Percentiles rank a stretch among this genome's conserved stretches.
These are phyloP conservation scores for Camellia oleifera DNA, from an alignment of 179 eudicot species.

Conservation along the genomic window DNA sequence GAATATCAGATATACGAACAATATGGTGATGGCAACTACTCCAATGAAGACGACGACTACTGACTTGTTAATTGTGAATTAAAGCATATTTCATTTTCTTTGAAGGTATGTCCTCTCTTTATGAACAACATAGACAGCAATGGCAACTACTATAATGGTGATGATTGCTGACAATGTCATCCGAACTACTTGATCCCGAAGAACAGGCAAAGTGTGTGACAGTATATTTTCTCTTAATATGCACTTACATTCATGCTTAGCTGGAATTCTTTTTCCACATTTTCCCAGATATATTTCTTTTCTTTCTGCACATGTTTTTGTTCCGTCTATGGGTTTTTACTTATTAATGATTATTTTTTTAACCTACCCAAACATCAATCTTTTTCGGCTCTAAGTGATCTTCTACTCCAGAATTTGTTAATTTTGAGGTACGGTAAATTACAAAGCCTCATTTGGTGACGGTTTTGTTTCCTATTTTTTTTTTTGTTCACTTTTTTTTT, in stretches of 20 bases:
- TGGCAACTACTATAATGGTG: not conserved
- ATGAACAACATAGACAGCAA: too few species aligned
- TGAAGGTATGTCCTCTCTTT: not conserved
- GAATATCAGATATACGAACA: conserved; percentile 87
- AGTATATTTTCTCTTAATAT: not conserved
- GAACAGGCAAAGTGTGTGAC: too few species aligned
- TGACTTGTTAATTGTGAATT: conserved; percentile 13
- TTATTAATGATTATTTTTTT: not conserved
- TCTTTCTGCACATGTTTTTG: not conserved
- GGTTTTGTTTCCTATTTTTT: too few species aligned
- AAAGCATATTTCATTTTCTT: not conserved
- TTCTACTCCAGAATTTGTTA: not conserved
- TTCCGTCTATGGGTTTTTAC: not conserved
- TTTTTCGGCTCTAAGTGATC: not conserved
- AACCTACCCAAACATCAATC: not conserved
- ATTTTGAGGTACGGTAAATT: too few species aligned
- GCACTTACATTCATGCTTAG: not conserved
- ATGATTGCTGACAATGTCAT: too few species aligned
- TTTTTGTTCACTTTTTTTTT: too few species aligned
- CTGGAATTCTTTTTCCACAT: not conserved
- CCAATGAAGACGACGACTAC: conserved; percentile 49
- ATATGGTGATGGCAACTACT: conserved; percentile 52
- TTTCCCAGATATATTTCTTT: not conserved
- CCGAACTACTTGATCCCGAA: too few species aligned
- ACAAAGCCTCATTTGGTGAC: too few species aligned